These are phyloP conservation scores for Hamamelis virginiana DNA, from an alignment of 164 flowering plant species.

Conservation along the genomic window DNA sequence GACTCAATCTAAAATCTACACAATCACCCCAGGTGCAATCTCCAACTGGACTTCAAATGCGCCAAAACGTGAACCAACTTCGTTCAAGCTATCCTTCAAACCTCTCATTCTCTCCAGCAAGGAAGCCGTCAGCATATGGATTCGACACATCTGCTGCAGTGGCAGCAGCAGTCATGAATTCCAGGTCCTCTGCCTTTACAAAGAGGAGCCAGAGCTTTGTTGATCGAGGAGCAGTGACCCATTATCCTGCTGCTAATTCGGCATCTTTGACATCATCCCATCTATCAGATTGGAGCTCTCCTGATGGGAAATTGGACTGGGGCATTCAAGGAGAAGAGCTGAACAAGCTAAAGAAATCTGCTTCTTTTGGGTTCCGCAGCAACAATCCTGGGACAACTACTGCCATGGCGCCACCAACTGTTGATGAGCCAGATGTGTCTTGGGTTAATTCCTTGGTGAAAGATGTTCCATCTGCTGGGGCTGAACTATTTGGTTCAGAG, in stretches of 20 bases:
- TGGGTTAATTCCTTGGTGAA: conserved; percentile 88
- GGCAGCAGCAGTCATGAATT: conserved; percentile 69
- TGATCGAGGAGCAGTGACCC: conserved; percentile 48
- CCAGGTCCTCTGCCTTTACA: conserved; percentile 70
- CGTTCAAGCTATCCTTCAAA: conserved; percentile 49
- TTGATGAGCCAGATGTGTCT: conserved; percentile 77
- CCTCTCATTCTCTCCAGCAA: conserved; percentile 53
- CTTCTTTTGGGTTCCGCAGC: conserved; percentile 72
- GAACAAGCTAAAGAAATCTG: conserved; percentile 75
- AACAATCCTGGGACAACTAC: conserved; percentile 12
- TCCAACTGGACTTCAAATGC: conserved; percentile 50
- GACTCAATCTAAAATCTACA: conserved; percentile 32
- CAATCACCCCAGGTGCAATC: conserved; percentile 51
- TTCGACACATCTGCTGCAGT: conserved; percentile 51
- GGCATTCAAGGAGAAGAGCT: conserved; percentile 78
- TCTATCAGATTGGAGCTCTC: conserved; percentile 78
- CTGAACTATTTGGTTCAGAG: conserved; percentile 21
- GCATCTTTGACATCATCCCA: conserved; percentile 32
- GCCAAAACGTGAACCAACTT: conserved; percentile 54
- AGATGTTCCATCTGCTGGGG: conserved; percentile 49
- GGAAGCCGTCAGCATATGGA: conserved; percentile 47
- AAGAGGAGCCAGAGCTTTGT: conserved; percentile 90
- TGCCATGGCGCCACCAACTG: conserved; percentile 12
- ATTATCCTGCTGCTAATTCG: conserved; percentile 28
- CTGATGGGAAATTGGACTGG: conserved; percentile 85